These are phyloP conservation scores for Diaporthe amygdali DNA, from an alignment of 2,329 filamentous ascomycete genomes.

Conservation along the genomic window DNA sequence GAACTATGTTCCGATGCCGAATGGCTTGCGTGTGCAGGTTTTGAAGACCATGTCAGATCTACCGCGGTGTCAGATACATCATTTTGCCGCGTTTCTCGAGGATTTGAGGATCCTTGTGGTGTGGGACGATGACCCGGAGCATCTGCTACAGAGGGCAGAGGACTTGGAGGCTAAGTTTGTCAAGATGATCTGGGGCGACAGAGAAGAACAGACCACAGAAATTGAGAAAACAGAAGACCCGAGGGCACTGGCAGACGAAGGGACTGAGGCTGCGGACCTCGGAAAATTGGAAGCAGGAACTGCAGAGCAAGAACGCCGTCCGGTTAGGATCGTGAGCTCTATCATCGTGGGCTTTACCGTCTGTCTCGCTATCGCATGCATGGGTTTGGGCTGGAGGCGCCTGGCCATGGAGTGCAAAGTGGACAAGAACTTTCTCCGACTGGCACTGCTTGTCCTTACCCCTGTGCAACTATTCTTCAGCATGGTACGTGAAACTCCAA, in stretches of 20 bases:
- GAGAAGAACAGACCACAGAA: conserved; percentile 45
- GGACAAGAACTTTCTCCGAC: conserved; percentile 38
- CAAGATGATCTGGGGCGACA: conserved; percentile 60
- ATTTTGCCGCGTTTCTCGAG: conserved; percentile 69
- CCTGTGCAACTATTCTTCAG: conserved; percentile 21
- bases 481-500: conserved; percentile 11
- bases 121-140: conserved; percentile 67
- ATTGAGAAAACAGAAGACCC: conserved; percentile 44
- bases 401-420: conserved; percentile 15
- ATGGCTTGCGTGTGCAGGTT: conserved; percentile 66
- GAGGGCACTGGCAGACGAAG: conserved; percentile 30
- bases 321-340: conserved; percentile 15
- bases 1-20: conserved; percentile 62
- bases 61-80: conserved; percentile 65
- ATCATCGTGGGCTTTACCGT: conserved; percentile 17
- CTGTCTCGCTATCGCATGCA: conserved; percentile 17
- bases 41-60: conserved; percentile 62
- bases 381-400: conserved; percentile 18
- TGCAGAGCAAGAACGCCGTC: conserved; percentile 45
- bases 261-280: conserved; percentile 49
- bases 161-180: conserved; percentile 59
- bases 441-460: conserved; percentile 31
- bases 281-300: conserved; percentile 45
- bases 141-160: conserved; percentile 56
- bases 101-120: conserved; percentile 64